Percentiles rank a stretch among this genome's conserved stretches.
These are phyloP conservation scores for Microbotryomycetes sp. DNA, from an alignment of 1,284 basidiomycete species.

Conservation along the genomic window DNA sequence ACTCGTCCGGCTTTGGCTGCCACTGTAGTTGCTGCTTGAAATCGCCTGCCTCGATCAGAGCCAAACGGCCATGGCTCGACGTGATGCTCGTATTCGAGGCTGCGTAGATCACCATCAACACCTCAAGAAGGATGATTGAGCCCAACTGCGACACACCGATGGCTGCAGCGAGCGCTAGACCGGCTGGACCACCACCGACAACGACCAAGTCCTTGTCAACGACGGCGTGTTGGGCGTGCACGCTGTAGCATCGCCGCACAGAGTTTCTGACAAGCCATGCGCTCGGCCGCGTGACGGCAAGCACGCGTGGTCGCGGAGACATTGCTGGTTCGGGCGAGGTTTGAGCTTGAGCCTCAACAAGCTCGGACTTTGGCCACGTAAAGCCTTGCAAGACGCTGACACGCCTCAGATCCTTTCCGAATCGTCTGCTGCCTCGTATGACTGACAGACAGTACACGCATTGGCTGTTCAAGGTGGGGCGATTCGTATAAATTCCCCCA, in stretches of 20 bases:
- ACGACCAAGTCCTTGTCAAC: constrained; percentile 79
- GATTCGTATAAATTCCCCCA: background rate
- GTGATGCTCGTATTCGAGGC: constrained; percentile 17
- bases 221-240: constrained; percentile 34
- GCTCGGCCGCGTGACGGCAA: too few species aligned
- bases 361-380: too few species aligned
- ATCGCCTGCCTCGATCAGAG: constrained; percentile 72
- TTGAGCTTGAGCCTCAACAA: too few species aligned
- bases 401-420: too few species aligned
- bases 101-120: background rate
- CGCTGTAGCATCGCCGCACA: background rate
- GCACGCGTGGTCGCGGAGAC: too few species aligned
- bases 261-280: too few species aligned
- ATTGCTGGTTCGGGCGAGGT: too few species aligned
- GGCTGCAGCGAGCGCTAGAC: constrained; percentile 79
- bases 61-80: constrained; percentile 43
- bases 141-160: constrained; percentile 52
- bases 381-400: too few species aligned
- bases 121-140: background rate
- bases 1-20: constrained; percentile 53
- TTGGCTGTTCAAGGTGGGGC: background rate
- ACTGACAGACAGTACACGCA: background rate
- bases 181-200: constrained; percentile 88
- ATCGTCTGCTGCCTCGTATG: too few species aligned
- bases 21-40: constrained; percentile 62